Base-by-base conservation (phyloP, 2,329 filamentous ascomycete species). In the Aspergillus sp. region DNA sequence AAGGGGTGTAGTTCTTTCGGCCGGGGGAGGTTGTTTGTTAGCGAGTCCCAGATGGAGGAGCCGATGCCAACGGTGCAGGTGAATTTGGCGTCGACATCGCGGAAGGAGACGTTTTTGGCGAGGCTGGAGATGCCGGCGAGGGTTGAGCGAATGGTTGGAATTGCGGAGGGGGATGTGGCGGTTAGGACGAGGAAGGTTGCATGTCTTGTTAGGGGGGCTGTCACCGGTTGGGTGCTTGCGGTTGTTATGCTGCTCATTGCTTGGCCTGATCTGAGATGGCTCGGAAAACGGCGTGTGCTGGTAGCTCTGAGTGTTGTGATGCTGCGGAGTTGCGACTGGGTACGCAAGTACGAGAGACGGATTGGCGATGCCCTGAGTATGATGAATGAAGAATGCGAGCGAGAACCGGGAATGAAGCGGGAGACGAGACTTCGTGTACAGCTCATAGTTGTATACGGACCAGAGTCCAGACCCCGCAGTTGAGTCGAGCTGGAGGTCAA, bases 61-160 rank as follows among this genome's bases (percentile, higher is more conserved):
- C 78, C 77, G 37, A 81, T 77, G 37, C 75, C 77, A 8, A 77
- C 76, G 0, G 74, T 77, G 53, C 76, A 79, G 32, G 73, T 62
- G 45, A 80, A 74, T 5, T 60, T 60, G 12, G 72, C 67, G 9
- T 54, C 59, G 3, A 69, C 50, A 35, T 78, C 71, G 33, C 77
- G 75, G 40, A 78, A 71, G 4, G 73, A 61, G 7, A 81, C 71
- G 40, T 76, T 80, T 51, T 81, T 81, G 34, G 68, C 57, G 7
- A 80, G 66, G 41, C 65, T 68, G 29, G 62, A 60, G 37, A 79
- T 51, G 13, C 62, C 58, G 5, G 76, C 65, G 4, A 80, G 56
- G 1, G 66, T 61, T 6, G 70, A 71, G 31, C 72, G 71, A 5
- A 77, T 66, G 0, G 59, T 74, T 8, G 56, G 44, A 44, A 68